These are phyloP conservation scores for Termitomyces sp. DNA, from an alignment of 768 basidiomycete species.

Conservation along the genomic window DNA sequence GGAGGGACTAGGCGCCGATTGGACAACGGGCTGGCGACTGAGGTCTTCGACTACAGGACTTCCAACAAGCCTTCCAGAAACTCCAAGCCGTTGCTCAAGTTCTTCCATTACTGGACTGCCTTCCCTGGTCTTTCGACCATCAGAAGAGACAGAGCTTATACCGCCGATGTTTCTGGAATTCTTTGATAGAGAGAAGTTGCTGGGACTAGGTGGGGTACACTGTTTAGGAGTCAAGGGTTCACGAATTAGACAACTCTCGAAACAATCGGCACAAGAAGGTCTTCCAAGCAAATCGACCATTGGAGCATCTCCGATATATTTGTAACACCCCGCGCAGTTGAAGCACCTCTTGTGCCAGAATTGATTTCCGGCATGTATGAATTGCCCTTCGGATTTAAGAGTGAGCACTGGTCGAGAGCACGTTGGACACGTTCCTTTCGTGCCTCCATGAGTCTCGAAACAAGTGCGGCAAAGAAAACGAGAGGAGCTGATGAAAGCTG, in stretches of 20 bases:
- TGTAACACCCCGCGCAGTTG: conserved; percentile 66
- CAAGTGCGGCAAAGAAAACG: conserved; percentile 74
- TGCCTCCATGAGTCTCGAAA: conserved; percentile 68
- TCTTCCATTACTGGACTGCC: conserved; percentile 61
- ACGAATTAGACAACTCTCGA: conserved; percentile 67
- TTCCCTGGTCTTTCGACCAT: conserved; percentile 35
- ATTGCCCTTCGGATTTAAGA: conserved; percentile 73
- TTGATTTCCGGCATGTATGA: conserved; percentile 62
- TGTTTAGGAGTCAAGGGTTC: conserved; percentile 44
- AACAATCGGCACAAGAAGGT: conserved; percentile 77
- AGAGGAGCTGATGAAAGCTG: conserved; percentile 31
- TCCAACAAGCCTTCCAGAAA: conserved; percentile 46
- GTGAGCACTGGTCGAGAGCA: conserved; percentile 71
- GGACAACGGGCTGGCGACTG: conserved; percentile 35
- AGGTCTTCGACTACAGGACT: conserved; percentile 53
- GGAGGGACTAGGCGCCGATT: conserved; percentile 27
- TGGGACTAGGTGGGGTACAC: conserved; percentile 19
- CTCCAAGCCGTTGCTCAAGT: conserved; percentile 55
- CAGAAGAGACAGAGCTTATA: conserved; percentile 28
- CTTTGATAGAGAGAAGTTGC: conserved; percentile 24
- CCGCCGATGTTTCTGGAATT: conserved; percentile 41
- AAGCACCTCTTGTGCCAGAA: conserved; percentile 86
- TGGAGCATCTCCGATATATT: conserved; percentile 66
- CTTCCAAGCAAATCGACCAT: conserved; percentile 82
- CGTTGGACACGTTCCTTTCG: conserved; percentile 64